A percentile compares a stretch with the other conserved stretches of the same genome.
These are phyloP conservation scores for Rhododendron mucronatum DNA, from an alignment of 148 eudicot genomes.

Conservation along the genomic window DNA sequence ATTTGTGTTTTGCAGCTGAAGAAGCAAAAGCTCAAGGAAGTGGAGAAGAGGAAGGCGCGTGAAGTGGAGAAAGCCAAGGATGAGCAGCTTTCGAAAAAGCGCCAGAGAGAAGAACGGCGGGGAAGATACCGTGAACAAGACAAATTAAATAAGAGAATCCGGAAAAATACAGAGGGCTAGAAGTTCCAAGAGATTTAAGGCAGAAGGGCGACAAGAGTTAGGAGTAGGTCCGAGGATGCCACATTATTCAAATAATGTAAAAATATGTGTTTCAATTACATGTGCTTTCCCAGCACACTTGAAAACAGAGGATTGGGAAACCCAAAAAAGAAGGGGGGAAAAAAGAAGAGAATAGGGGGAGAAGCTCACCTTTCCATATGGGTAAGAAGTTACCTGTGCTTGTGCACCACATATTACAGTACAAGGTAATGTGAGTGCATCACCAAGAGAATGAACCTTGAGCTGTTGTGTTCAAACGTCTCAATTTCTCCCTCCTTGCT, in stretches of 20 bases:
- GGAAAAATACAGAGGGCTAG: constrained; percentile 21
- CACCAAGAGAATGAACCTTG: constrained; percentile 7
- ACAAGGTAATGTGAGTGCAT: constrained; percentile 6
- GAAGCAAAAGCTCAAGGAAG: constrained; percentile 54
- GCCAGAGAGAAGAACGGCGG: constrained; percentile 71
- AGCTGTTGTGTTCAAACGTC: constrained; percentile 14
- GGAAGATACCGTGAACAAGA: constrained; percentile 72
- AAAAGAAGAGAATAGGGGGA: neutral
- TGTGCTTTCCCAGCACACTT: neutral
- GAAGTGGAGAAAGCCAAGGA: constrained; percentile 60
- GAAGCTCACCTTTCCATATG: neutral
- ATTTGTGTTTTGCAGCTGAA: constrained; percentile 42
- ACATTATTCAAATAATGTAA: no score
- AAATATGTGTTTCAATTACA: no score
- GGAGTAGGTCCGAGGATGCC: no score
- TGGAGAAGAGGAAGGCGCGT: constrained; percentile 47
- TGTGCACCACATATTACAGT: neutral
- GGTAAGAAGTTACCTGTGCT: constrained; percentile 9
- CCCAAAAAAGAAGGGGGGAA: neutral
- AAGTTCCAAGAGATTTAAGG: neutral
- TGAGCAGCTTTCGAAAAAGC: constrained; percentile 54
- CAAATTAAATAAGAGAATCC: constrained; percentile 61
- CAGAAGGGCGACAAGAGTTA: no score
- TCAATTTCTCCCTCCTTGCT: constrained; percentile 6
- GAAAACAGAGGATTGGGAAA: neutral